Evolutionary conservation across 1,284 basidiomycete species (phyloP), one percentile per base, ranked within the genome.

Genomic region (Flammula alnicola): DNA sequence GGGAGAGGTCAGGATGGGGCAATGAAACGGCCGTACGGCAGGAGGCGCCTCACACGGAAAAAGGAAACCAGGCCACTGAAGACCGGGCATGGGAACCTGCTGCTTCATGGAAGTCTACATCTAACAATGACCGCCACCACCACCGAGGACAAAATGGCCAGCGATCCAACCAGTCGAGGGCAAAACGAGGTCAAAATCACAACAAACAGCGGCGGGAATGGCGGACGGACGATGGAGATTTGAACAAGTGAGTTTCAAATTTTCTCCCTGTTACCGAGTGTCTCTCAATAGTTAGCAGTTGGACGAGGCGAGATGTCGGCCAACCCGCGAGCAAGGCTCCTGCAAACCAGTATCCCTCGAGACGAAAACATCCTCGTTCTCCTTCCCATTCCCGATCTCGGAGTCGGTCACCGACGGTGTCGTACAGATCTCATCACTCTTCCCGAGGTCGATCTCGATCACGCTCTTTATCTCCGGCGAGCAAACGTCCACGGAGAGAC

Each of bases 61-160:
- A 61, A 39, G 57, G 45, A 36, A 53, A 53, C 22, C 52, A 49
- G 38, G 43, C 57, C 9, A 55, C 62, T 39, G 73, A 69, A 59
- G 77, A 77, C 46, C 76, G 83, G 44, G 68, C 78, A 52, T 86
- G 84, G 84, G 83, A 86, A 58, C 81, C 84, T 53, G 81, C 82
- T 27, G 75, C 82, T 31, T 72, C 74, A 9, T 86, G 84, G 81
- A 77, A 80, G 48, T 62, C 76, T 37, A 66, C 66, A 69, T 46
- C 63, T 59, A 32, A 61, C 69, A 47, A 67, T 66, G 52, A 71
- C 59, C 68, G 72, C 38, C 52, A 52, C 32, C 52, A 56, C 31
- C 57, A 56, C 33, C 56, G 59, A 35, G 51, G 47, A 10, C 63
- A 66, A 52, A 76, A 76, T 41, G 67, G 66, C 37, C 69, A 72